These are phyloP conservation scores for Calonectria pteridis DNA, from an alignment of 2,329 filamentous ascomycete species.

Conservation along the genomic window DNA sequence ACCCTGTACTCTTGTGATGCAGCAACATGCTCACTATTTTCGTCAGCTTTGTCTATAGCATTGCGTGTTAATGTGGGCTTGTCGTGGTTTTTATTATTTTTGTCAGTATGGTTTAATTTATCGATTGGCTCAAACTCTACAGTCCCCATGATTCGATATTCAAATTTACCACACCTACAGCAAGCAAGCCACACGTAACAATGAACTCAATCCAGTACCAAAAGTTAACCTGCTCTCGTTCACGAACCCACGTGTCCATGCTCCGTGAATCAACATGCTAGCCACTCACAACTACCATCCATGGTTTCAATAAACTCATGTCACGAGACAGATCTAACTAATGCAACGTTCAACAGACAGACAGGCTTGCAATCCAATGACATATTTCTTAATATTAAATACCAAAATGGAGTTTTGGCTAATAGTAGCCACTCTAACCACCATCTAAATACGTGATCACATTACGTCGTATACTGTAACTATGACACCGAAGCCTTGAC, in stretches of 20 bases:
- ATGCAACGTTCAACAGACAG: not conserved
- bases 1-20: not conserved
- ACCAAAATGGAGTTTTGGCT: not conserved
- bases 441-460: conserved; percentile 14
- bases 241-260: not conserved
- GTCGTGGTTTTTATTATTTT: not conserved
- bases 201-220: not conserved
- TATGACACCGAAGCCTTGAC: not conserved
- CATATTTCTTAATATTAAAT: not conserved
- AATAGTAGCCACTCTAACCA: not conserved
- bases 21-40: not conserved
- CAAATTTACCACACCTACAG: not conserved
- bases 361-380: not conserved
- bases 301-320: too few relatives aligned
- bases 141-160: not conserved
- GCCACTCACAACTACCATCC: not conserved
- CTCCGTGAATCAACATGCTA: accelerated
- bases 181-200: not conserved
- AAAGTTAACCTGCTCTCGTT: not conserved
- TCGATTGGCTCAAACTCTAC: not conserved
- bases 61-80: not conserved
- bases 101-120: not conserved
- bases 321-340: too few relatives aligned
- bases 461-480: conserved; percentile 25
- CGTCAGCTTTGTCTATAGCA: not conserved